Evolutionary conservation across 73 alveolate species (phyloP), one percentile per base, ranked within the genome.

Genomic region (Blepharisma japonicum): DNA sequence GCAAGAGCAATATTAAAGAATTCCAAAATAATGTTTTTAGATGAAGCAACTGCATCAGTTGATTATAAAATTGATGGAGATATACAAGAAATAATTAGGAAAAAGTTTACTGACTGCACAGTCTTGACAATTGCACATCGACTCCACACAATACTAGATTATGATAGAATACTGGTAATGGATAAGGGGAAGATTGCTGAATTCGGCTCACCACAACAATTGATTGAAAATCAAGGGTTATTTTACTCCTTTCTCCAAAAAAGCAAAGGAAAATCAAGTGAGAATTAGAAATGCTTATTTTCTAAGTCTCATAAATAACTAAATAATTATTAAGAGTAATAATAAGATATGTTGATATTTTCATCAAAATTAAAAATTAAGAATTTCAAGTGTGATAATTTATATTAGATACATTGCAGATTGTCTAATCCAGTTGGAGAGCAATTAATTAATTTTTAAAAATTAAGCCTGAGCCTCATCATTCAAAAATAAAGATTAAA

Each of bases 41-140:
- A 93, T 72, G 98, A 93, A 86, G 97, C 98, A 2, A 93, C 97
- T 9, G 96, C 98, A 4, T 87, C 87, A 46, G 82, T 93, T 6
- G 98, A 93, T 78, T 80, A 78, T 54, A 71, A 91, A 55, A 91
- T 94, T 9, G 98, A 93, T 55, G 82, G 72, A 70, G 81, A 77
- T 71, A 88, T 93, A 27, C 89, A 86, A 78, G 76, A 81, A 56
- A 82, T 94, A 25, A 83, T 90, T 38, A 23, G 56, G 61, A 71
- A 83, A 79, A 68, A 71, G 27, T 84, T 90, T 56, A 54, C 48
- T 32, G 80, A 83, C 80, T 87, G 94, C 38, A 83, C 90, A 6
- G 90, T 83, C 0, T 80, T 89, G 20, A 87, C 96, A 6, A 87
- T 89, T 68, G 96, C 96, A 1, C 96, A 89, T 82, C 72, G 96